phyloP scores from a whole-genome alignment of 306 rosid genomes.

The Mucuna pruriens region DNA sequence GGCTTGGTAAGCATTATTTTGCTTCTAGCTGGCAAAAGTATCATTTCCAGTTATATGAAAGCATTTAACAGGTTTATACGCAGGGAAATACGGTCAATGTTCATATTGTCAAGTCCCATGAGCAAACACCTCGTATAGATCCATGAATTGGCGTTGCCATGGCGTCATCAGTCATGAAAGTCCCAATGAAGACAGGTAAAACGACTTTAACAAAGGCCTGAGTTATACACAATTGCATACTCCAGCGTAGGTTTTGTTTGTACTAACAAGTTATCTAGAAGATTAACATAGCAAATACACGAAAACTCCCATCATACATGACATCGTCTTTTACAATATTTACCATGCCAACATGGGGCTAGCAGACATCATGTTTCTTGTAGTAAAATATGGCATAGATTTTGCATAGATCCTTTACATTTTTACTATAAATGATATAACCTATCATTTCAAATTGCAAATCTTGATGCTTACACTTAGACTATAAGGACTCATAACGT shows the following conservation, averaged over 20 bases:
- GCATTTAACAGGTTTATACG: background rate
- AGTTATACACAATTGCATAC: background rate
- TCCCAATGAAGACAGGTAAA: background rate
- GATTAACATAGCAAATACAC: background rate
- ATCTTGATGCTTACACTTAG: slow-evolving; percentile 23
- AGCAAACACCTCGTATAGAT: background rate
- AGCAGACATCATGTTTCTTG: background rate
- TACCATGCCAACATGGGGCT: background rate
- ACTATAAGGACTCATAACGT: background rate
- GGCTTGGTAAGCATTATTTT: slow-evolving; percentile 5
- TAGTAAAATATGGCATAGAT: background rate
- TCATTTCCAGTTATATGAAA: background rate
- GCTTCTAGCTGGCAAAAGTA: slow-evolving; percentile 18
- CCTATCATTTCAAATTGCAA: background rate
- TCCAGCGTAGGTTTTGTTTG: background rate
- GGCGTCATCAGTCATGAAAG: background rate
- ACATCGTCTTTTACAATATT: slow-evolving; percentile 7
- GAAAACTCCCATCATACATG: background rate
- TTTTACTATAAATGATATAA: background rate
- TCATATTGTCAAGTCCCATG: background rate
- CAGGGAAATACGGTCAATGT: background rate
- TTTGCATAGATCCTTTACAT: background rate
- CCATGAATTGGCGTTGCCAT: background rate
- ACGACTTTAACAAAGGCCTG: background rate
- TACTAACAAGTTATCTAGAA: background rate